These are phyloP conservation scores for Arthrinium puccinioides DNA, from an alignment of 2,329 filamentous ascomycete genomes.

Conservation along the genomic window DNA sequence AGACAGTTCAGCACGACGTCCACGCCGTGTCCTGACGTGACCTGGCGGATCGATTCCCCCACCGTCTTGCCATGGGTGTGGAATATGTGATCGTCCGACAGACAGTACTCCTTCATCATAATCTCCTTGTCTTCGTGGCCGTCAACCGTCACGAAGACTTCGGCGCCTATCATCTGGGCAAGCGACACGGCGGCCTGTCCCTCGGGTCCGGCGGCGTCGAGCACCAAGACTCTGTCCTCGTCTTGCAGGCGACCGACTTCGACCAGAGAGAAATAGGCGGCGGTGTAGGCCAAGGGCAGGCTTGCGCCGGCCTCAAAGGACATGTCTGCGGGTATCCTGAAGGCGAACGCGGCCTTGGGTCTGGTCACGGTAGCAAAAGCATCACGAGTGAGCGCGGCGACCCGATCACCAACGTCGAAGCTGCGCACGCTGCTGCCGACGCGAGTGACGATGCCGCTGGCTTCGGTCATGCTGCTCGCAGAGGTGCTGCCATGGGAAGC, in stretches of 20 bases:
- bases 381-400: constrained; percentile 22
- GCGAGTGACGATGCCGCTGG: not conserved
- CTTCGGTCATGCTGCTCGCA: not conserved
- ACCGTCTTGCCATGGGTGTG: constrained; percentile 3
- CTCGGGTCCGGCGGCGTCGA: constrained; percentile 4
- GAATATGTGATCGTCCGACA: constrained; percentile 5
- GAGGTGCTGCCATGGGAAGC: constrained; percentile 5
- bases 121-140: constrained; percentile 3
- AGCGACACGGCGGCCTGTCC: constrained; percentile 7
- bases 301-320: constrained; percentile 9
- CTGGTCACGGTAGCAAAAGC: constrained; percentile 24
- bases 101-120: constrained; percentile 2
- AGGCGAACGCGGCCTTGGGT: constrained; percentile 17
- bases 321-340: constrained; percentile 18
- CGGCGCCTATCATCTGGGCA: constrained; percentile 5
- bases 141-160: constrained; percentile 4
- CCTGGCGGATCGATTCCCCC: constrained; percentile 1
- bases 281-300: constrained; percentile 5
- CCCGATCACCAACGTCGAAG: constrained; percentile 18
- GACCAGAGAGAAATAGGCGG: constrained; percentile 4
- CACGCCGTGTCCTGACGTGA: constrained; percentile 1
- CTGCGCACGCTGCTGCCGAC: constrained; percentile 4
- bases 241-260: constrained; percentile 2
- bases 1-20: constrained; percentile 14
- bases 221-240: constrained; percentile 5